A percentile compares a stretch with the other conserved stretches of the same genome.
phyloP scores from a whole-genome alignment of 805 yeast genomes.

The Diddensiella caesifluorescens region DNA sequence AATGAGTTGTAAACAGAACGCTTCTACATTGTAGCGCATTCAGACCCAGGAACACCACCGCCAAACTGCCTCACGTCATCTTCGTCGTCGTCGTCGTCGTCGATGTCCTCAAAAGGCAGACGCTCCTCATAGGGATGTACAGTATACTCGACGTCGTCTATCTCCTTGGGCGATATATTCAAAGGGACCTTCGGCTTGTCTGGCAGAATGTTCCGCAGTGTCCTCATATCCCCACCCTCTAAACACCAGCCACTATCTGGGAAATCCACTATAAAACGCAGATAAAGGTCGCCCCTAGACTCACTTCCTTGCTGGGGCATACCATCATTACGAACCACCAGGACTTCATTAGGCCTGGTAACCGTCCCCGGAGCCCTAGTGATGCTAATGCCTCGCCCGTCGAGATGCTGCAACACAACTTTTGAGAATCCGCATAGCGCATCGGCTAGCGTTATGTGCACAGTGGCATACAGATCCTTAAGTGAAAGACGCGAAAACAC shows the following conservation, averaged over 20 bases:
- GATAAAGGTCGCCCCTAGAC: conserved; percentile 61
- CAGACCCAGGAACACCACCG: conserved; percentile 12
- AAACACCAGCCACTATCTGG: conserved; percentile 82
- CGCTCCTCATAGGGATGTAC: not conserved
- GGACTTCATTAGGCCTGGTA: conserved; percentile 64
- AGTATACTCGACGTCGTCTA: conserved; percentile 23
- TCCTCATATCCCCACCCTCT: conserved; percentile 55
- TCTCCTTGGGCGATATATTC: conserved; percentile 16
- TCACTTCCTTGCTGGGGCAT: conserved; percentile 59
- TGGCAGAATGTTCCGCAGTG: conserved; percentile 25
- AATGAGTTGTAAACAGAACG: no score
- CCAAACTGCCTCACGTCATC: conserved; percentile 1
- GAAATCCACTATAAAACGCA: conserved; percentile 67
- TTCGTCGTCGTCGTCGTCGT: conserved; percentile 4
- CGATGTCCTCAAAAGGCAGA: not conserved
- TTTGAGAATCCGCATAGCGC: conserved; percentile 77
- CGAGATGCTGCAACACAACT: conserved; percentile 64
- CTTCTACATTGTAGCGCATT: conserved; percentile 21
- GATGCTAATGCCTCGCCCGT: conserved; percentile 65
- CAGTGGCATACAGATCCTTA: conserved; percentile 56
- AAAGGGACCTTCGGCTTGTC: conserved; percentile 16
- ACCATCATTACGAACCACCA: conserved; percentile 68
- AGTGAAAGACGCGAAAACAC: conserved; percentile 47
- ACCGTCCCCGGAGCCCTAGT: conserved; percentile 67
- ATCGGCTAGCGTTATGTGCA: conserved; percentile 65